These are phyloP conservation scores for Orbilia brochopaga DNA, from an alignment of 2,329 filamentous ascomycete genomes.

Conservation along the genomic window DNA sequence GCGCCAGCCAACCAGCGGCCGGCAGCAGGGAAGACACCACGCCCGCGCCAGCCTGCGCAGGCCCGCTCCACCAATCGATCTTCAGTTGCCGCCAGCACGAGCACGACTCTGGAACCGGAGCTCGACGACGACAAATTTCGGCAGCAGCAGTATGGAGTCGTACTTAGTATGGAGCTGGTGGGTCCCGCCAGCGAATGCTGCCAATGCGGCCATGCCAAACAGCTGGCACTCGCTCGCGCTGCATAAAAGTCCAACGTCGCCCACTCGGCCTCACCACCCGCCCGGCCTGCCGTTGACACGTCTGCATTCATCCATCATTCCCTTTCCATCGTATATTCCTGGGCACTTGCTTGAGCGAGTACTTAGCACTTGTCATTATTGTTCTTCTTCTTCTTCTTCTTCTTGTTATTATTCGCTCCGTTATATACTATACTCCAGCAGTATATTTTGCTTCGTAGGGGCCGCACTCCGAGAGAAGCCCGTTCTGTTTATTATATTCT, in stretches of 20 bases:
- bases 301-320: constrained; percentile 29
- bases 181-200: neutral
- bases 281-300: constrained; percentile 30
- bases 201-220: constrained; percentile 18
- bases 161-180: too few relatives aligned
- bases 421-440: neutral
- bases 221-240: constrained; percentile 32
- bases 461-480: neutral
- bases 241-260: constrained; percentile 48
- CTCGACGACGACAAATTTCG: too few relatives aligned
- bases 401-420: neutral
- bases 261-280: constrained; percentile 29
- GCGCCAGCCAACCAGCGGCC: constrained; percentile 18
- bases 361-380: neutral
- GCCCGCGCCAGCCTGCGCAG: neutral
- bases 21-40: neutral
- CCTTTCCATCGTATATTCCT: constrained; percentile 31
- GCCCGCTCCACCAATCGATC: neutral
- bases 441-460: neutral
- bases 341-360: constrained; percentile 26
- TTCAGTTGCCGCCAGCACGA: neutral
- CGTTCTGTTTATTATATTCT: too few relatives aligned
- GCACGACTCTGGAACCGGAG: neutral
- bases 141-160: too few relatives aligned
- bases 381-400: constrained; percentile 3